These are phyloP conservation scores for Bipolaris bicolor DNA, from an alignment of 2,329 filamentous ascomycete genomes.

Conservation along the genomic window DNA sequence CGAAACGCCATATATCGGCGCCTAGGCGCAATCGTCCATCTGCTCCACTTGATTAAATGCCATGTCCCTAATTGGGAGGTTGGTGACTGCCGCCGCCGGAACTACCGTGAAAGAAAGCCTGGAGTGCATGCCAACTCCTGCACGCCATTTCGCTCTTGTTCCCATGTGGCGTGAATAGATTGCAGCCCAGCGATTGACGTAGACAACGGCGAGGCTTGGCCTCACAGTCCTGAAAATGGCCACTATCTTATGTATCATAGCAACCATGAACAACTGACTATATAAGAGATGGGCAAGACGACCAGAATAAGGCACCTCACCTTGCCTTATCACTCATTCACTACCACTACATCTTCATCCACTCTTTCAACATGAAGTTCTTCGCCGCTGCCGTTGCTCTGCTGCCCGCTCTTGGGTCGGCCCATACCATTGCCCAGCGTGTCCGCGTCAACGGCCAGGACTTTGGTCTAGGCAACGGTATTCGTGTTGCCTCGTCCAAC, in stretches of 20 bases:
- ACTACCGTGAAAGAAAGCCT: conserved; percentile 6
- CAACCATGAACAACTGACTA: conserved; percentile 1
- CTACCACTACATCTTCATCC: not conserved
- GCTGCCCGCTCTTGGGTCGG: conserved; percentile 43
- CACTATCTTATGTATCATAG: not conserved
- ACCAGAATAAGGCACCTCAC: not conserved
- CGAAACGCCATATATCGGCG: conserved; percentile 19
- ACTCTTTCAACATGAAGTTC: conserved; percentile 36
- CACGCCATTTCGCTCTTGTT: conserved; percentile 9
- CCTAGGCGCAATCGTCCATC: not conserved
- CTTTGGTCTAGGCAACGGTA: conserved; percentile 57
- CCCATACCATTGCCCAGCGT: conserved; percentile 55
- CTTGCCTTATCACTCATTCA: conserved; percentile 7
- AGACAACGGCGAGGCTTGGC: conserved; percentile 9
- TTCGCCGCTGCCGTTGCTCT: conserved; percentile 31
- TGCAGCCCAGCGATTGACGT: conserved; percentile 11
- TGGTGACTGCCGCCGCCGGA: conserved; percentile 2
- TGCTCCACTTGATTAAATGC: not conserved
- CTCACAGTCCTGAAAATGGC: too few species aligned
- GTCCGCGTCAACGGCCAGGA: conserved; percentile 51
- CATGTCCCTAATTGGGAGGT: not conserved
- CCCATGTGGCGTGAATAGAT: conserved; percentile 19
- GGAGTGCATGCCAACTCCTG: conserved; percentile 16
- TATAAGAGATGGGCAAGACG: conserved; percentile 17
- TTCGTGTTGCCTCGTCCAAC: conserved; percentile 58